These are phyloP conservation scores for Brassica incana DNA, from an alignment of 345 rosid genomes.

Conservation along the genomic window DNA sequence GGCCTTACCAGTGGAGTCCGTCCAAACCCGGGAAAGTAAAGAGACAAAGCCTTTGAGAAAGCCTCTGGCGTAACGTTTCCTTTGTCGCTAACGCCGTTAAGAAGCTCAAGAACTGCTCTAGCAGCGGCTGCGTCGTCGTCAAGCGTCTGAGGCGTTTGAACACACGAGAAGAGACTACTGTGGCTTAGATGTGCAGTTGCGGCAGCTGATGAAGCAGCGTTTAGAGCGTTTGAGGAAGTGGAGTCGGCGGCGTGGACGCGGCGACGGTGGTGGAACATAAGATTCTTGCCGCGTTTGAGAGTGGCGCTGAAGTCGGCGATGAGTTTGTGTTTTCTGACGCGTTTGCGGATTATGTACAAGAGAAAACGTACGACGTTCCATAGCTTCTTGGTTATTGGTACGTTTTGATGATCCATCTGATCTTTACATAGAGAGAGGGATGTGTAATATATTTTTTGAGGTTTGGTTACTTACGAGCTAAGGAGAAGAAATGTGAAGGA, in stretches of 20 bases:
- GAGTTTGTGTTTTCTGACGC: conserved; percentile 61
- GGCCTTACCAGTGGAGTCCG: conserved; percentile 75
- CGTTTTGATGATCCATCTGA: conserved; percentile 45
- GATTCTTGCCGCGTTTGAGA: conserved; percentile 79
- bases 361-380: conserved; percentile 66
- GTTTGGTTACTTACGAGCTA: conserved; percentile 39
- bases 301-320: conserved; percentile 68
- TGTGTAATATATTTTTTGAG: not conserved
- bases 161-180: conserved; percentile 55
- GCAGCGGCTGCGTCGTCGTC: conserved; percentile 60
- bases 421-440: conserved; percentile 16
- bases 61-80: conserved; percentile 38
- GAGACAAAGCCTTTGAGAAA: conserved; percentile 69
- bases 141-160: conserved; percentile 57
- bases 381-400: conserved; percentile 57
- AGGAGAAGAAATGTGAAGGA: conserved; percentile 29
- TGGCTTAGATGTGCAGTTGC: conserved; percentile 37
- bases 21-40: conserved; percentile 75
- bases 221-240: not conserved
- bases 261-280: conserved; percentile 56
- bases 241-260: conserved; percentile 25
- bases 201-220: conserved; percentile 30
- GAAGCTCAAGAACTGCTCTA: conserved; percentile 57
- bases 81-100: conserved; percentile 40
- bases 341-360: conserved; percentile 72